Evolutionary conservation across 2,329 filamentous ascomycete genomes (phyloP), one percentile per base, ranked within the genome.

Genomic region (Herpotrichia juniperi): DNA sequence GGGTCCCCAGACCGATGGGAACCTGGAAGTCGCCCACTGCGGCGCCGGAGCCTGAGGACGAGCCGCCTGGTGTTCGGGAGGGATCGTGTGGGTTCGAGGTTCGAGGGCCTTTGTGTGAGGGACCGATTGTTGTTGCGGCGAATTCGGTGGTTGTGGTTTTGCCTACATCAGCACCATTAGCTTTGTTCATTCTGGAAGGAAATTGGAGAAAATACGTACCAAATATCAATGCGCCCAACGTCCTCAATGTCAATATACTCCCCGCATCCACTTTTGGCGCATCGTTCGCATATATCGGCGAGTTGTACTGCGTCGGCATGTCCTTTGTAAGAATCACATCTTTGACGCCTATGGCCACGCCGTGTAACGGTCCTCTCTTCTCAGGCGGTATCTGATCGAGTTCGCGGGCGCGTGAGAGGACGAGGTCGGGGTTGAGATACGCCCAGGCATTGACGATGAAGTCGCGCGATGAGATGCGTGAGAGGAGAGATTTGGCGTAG

Each of bases 131-230:
- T 0, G 79, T 83, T 2, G 82, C 80, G 0, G 86, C 84, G 58
- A 89, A 88, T 61, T 88, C 85, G 0, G 87, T 86, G 0, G 86
- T 89, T 0, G 80, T 83, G 1, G 82, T 84, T 61, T 86, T 72
- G 14, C 66, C 64, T 66, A 37, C 37, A 17, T 37, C 14, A 21
- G 39, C 12, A 11, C 39, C 19, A 14, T 28, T 12, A 28, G n/a
- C n/a, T n/a, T n/a, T n/a, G n/a, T n/a, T n/a, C n/a, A n/a, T n/a
- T n/a, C n/a, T 14, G 16, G 9, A 42, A 19, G 8, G 19, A n/a
- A n/a, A 19, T 42, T 42, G n/a, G 19, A 21, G 22, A 6, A 28
- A 7, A 12, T 7, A 7, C 14, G 10, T 55, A 57, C 68, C 68
- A 39, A 87, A 72, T n/a, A 87, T 78, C 10, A 87, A 68, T 2